Evolutionary conservation across 495 filamentous ascomycete species (phyloP).

Genomic region (Penicillium bovifimosum): DNA sequence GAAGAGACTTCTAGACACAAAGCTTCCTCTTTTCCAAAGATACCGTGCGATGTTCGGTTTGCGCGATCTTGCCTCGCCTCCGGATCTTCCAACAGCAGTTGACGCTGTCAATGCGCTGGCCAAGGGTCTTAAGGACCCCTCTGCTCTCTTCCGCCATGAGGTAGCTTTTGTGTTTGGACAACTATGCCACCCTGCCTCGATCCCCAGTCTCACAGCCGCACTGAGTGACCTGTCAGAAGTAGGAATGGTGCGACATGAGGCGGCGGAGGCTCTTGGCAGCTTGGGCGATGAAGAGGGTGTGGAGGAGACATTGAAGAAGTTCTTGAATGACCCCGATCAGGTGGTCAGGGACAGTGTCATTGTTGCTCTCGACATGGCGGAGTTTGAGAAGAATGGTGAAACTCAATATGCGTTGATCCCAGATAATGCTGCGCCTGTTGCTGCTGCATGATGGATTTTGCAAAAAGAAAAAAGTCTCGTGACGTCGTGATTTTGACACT

Average conservation of each 20-base stretch:
- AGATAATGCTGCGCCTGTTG: slow-evolving; percentile 37
- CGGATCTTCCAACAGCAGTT: slow-evolving; percentile 79
- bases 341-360: slow-evolving; percentile 93
- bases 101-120: slow-evolving; percentile 79
- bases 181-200: slow-evolving; percentile 89
- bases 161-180: slow-evolving; percentile 98
- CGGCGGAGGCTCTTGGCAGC: slow-evolving; percentile 94
- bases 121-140: slow-evolving; percentile 78
- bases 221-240: slow-evolving; percentile 74
- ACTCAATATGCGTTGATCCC: slow-evolving; percentile 88
- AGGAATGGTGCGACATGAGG: slow-evolving; percentile 97
- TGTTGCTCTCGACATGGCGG: slow-evolving; percentile 96
- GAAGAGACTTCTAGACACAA: slow-evolving; percentile 69
- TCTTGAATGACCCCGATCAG: slow-evolving; percentile 82
- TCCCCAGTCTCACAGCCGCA: slow-evolving; percentile 75
- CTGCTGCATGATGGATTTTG: slow-evolving; percentile 33
- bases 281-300: slow-evolving; percentile 91
- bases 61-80: slow-evolving; percentile 86
- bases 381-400: slow-evolving; percentile 86
- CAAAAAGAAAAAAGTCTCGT: slow-evolving; percentile 19
- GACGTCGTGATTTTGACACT: slow-evolving; percentile 31
- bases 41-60: slow-evolving; percentile 98
- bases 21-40: slow-evolving; percentile 76
- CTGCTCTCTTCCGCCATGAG: slow-evolving; percentile 95
- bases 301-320: slow-evolving; percentile 74